phyloP scores from a whole-genome alignment of 495 filamentous ascomycete species.

The Aspergillus coremiiformis region DNA sequence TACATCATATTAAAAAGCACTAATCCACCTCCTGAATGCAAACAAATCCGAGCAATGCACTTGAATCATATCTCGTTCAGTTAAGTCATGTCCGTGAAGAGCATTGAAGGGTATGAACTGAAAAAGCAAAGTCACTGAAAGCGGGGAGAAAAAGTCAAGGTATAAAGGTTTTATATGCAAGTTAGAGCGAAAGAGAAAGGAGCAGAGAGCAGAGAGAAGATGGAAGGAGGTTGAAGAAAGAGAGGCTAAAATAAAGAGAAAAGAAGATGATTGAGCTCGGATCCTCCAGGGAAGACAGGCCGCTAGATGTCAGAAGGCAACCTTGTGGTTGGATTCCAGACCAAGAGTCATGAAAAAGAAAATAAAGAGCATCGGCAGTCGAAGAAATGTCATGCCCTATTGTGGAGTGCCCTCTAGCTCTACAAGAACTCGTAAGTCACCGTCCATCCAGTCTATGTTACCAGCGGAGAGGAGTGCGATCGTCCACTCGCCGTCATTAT shows the following conservation, averaged over 20 bases:
- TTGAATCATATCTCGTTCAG: neutral
- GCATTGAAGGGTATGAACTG: neutral
- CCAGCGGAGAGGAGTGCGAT: slow-evolving; percentile 35
- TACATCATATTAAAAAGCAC: neutral
- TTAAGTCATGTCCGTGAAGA: neutral
- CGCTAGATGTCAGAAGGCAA: neutral
- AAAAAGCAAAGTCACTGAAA: neutral
- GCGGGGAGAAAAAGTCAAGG: neutral
- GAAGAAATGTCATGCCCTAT: neutral
- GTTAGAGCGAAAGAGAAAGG: neutral
- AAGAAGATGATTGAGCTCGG: neutral
- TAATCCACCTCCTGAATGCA: neutral
- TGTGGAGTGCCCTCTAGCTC: slow-evolving; percentile 26
- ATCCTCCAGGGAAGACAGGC: neutral
- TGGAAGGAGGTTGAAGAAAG: neutral
- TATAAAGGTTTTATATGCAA: neutral
- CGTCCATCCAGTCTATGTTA: slow-evolving; percentile 48
- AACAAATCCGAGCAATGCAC: neutral
- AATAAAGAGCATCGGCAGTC: neutral
- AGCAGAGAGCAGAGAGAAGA: neutral
- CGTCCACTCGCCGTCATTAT: slow-evolving; percentile 40
- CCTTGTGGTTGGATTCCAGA: neutral
- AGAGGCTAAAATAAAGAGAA: neutral
- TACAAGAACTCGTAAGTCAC: slow-evolving; percentile 39
- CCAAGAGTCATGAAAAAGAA: neutral